Evolutionary conservation across 1,284 basidiomycete species (phyloP), one percentile per base, ranked within the genome.

Genomic region (Microbotryum saponariae): DNA sequence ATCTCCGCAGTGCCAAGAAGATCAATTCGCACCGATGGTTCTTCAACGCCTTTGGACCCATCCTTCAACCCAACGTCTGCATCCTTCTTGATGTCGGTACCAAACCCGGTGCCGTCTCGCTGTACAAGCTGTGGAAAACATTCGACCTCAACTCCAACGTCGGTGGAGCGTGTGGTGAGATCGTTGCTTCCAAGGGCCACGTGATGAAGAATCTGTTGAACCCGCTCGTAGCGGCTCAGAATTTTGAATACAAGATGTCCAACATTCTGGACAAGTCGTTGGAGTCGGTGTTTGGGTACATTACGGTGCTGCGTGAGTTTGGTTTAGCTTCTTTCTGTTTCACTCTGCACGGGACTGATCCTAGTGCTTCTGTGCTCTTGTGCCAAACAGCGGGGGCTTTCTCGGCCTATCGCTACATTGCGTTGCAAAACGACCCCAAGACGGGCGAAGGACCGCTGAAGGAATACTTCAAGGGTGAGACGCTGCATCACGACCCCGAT

Each of bases 11-110:
- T 56, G 69, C 72, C 37, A 75, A 77, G 54, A 76, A 79, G 75
- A 91, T 94, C 76, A 96, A 94, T 77, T 91, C 88, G 6, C 92
- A 96, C 69, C 81, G 91, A 47, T 92, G 89, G 92, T 91, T 92
- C 75, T 94, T 96, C 76, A 94, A 94, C 73, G 92, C 90, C 0
- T 93, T 96, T 54, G 70, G 69, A 16, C 72, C 72, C 2, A 61
- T 73, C 18, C 66, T 74, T 21, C 68, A 90, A 82, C 91, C 91
- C 6, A 93, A 93, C 71, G 84, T 96, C 4, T 91, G 89, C 69
- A 84, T 94, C 6, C 78, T 96, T 47, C 75, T 99, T 54, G 94
- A 99, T 69, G 96, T 97, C 4, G 94, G 94, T 1, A 97, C 93
- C 6, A 82, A 85, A 29, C 93, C 93, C 0, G 84, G 82, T 2